Evolutionary conservation across 768 basidiomycete genomes (phyloP).

Genomic region (Phaeotremella skinneri): DNA sequence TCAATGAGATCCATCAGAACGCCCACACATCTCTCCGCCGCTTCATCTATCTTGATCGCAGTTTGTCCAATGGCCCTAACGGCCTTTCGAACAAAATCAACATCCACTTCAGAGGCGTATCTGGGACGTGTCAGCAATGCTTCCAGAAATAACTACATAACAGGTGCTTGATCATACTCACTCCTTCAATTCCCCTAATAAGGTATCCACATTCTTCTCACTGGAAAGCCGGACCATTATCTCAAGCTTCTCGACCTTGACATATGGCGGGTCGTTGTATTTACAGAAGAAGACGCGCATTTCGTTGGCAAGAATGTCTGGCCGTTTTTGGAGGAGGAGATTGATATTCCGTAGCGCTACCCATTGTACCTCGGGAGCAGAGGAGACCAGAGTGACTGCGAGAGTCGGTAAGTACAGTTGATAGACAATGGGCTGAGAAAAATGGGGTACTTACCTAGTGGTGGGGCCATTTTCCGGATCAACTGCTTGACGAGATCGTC

Average conservation of each 20-base stretch:
- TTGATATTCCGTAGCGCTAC: conserved; percentile 96
- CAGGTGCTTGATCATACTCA: no score
- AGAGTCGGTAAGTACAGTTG: background rate
- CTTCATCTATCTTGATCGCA: conserved; percentile 88
- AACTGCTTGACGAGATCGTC: conserved; percentile 83
- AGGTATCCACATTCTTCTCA: conserved; percentile 89
- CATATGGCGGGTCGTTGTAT: conserved; percentile 98
- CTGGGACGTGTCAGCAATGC: no score
- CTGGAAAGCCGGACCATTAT: conserved; percentile 93
- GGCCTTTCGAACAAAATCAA: conserved; percentile 93
- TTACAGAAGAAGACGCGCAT: conserved; percentile 99
- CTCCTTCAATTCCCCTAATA: conserved; percentile 95
- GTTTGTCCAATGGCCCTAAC: conserved; percentile 95
- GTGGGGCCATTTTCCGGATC: conserved; percentile 95
- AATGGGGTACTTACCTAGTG: conserved; percentile 55
- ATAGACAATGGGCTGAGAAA: background rate
- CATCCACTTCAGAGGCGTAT: conserved; percentile 95
- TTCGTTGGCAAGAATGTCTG: conserved; percentile 86
- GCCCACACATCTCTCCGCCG: conserved; percentile 91
- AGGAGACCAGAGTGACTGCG: conserved; percentile 84
- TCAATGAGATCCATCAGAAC: conserved; percentile 88
- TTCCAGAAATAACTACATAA: no score
- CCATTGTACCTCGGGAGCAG: conserved; percentile 98
- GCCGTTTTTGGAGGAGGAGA: conserved; percentile 86
- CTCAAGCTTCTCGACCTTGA: conserved; percentile 96